Evolutionary conservation across 2,329 filamentous ascomycete genomes (phyloP), one percentile per base, ranked within the genome.

Genomic region (Aspergillus texensis): DNA sequence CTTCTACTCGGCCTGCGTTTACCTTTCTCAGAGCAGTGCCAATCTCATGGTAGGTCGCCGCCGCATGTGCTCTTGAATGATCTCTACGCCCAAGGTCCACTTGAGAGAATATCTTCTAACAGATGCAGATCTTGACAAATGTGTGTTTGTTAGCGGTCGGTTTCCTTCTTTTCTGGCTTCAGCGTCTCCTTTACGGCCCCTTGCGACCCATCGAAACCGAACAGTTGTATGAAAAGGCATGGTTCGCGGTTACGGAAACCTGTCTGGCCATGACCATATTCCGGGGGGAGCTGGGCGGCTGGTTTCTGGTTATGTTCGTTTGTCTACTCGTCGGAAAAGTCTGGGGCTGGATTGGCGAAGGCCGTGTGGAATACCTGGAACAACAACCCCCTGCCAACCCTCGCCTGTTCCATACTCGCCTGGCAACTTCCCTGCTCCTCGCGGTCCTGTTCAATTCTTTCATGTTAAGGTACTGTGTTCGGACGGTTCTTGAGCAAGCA

Each of bases 211-310:
- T 96, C 82, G 95, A 99, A 82, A 91, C 95, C 72, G 96, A 99
- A 79, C 94, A 98, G 77, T 87, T 99, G 16, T 97, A 96, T 75
- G 95, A 99, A 79, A 94, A 94, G 79, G 94, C 92, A 57, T 99
- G 96, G 96, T 97, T 97, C 75, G 94, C 95, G 45, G 92, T 98
- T 46, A 97, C 94, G 54, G 95, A 99, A 81, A 99, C 95, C 67
- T 92, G 94, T 74, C 84, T 99, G 67, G 95, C 95, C 34, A 98
- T 99, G 94, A 97, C 95, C 34, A 97, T 97, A 68, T 98, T 99
- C 79, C 86, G 95, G 52, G 95, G 97, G 67, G 94, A 98, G 76
- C 89, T 99, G 21, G 94, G 95, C 52, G 91, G 91, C 48, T 96
- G 93, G 89, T 97, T 98, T 74, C 83, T 99, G 63, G 89, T 95